Evolutionary conservation across 495 filamentous ascomycete genomes (phyloP).

Genomic region (Trichoderma orchidacearum): DNA sequence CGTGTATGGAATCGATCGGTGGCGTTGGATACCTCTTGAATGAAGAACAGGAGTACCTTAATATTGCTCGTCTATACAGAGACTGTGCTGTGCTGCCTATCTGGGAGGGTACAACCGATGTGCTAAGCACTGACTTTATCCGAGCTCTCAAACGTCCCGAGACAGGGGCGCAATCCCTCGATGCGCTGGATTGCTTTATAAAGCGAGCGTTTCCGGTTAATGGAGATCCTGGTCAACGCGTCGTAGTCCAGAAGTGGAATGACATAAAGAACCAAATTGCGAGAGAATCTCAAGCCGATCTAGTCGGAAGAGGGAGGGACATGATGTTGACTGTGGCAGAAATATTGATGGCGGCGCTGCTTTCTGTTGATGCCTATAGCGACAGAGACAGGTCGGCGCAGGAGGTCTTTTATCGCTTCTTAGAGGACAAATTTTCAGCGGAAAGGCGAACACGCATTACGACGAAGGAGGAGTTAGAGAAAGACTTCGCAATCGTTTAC

Average conservation of each 20-base stretch:
- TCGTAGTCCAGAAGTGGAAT: background rate
- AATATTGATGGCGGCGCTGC: background rate
- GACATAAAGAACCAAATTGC: background rate
- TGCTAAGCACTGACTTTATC: constrained; percentile 48
- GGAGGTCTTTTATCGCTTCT: background rate
- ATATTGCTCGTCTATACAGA: constrained; percentile 49
- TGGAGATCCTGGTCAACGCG: background rate
- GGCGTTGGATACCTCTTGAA: constrained; percentile 66
- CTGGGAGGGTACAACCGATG: constrained; percentile 68
- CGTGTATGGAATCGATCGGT: constrained; percentile 57
- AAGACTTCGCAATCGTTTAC: background rate
- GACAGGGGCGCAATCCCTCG: background rate
- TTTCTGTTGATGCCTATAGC: background rate
- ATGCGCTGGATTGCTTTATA: background rate
- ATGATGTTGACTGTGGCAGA: background rate
- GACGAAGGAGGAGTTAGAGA: background rate
- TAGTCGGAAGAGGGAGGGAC: background rate
- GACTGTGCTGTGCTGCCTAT: constrained; percentile 53
- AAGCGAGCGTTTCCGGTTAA: background rate
- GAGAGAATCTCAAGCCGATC: background rate
- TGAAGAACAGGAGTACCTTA: constrained; percentile 41
- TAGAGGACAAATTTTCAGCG: background rate
- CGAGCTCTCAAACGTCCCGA: constrained; percentile 30
- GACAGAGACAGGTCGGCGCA: background rate
- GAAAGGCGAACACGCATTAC: background rate